These are phyloP conservation scores for Thermochaetoides thermophila DNA, from an alignment of 495 filamentous ascomycete genomes.

Conservation along the genomic window DNA sequence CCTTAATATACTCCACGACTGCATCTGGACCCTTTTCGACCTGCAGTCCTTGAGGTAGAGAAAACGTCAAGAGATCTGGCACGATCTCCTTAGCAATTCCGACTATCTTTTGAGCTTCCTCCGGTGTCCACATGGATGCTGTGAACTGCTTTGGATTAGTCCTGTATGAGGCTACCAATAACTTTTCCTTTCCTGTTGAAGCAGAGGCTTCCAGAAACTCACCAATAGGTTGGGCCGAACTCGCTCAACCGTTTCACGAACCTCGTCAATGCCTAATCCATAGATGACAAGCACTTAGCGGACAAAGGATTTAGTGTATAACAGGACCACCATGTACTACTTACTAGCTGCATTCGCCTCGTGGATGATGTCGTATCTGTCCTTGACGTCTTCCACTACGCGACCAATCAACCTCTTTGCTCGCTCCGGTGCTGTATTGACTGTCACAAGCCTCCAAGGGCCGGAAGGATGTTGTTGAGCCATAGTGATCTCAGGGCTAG, in stretches of 20 bases:
- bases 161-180: too few species aligned
- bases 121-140: constrained; percentile 53
- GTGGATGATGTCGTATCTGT: constrained; percentile 44
- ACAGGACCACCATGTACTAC: constrained; percentile 3
- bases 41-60: constrained; percentile 49
- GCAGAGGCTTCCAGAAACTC: constrained; percentile 21
- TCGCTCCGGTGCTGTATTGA: constrained; percentile 54
- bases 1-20: constrained; percentile 47
- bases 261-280: constrained; percentile 21
- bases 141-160: constrained; percentile 37
- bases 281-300: not conserved
- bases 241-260: constrained; percentile 10
- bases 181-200: too few species aligned
- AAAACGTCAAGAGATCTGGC: constrained; percentile 38
- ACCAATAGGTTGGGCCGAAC: constrained; percentile 14
- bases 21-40: constrained; percentile 49
- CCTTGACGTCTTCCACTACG: constrained; percentile 41
- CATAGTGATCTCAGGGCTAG: not conserved
- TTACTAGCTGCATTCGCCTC: constrained; percentile 42
- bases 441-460: constrained; percentile 48
- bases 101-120: constrained; percentile 40
- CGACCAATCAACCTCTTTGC: constrained; percentile 46
- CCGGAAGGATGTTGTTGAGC: constrained; percentile 22
- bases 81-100: constrained; percentile 34
- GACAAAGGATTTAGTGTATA: not conserved